Conservation (phyloP, 768 basidiomycete genomes). For the Chlorophyllum brunneum region DNA sequence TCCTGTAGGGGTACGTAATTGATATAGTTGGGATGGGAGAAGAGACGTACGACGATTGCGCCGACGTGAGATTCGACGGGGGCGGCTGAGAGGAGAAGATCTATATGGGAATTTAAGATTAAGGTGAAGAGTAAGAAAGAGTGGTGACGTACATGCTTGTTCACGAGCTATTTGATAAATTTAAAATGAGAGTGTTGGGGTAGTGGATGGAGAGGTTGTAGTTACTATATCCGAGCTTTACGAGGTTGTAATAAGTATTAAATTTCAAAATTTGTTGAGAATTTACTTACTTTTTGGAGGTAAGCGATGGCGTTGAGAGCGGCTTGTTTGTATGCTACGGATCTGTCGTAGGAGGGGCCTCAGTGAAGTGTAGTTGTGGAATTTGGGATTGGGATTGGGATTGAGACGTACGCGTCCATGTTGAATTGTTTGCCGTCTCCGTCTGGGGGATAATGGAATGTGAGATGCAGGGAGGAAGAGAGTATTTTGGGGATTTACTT, state of each 20-base stretch:
- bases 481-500: constrained; percentile 41
- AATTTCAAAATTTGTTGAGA: not conserved
- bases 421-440: constrained; percentile 73
- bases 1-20: constrained; percentile 39
- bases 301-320: constrained; percentile 74
- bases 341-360: constrained; percentile 29
- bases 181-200: not conserved
- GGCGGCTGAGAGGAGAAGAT: constrained; percentile 65
- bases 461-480: not conserved
- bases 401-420: constrained; percentile 65
- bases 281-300: constrained; percentile 50
- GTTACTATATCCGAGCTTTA: constrained; percentile 71
- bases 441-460: constrained; percentile 31
- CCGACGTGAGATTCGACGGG: constrained; percentile 68
- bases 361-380: not conserved
- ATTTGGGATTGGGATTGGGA: no score
- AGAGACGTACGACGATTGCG: constrained; percentile 57
- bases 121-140: not conserved
- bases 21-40: not conserved
- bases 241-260: constrained; percentile 5
- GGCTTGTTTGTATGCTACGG: constrained; percentile 79
- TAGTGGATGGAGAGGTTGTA: no score
- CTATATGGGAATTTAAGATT: constrained; percentile 24
- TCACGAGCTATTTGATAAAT: constrained; percentile 52
- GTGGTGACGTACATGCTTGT: constrained; percentile 56